Percentiles rank a stretch among this genome's conserved stretches.
phyloP scores from a whole-genome alignment of 495 filamentous ascomycete genomes.

The Umbilicaria muhlenbergii region DNA sequence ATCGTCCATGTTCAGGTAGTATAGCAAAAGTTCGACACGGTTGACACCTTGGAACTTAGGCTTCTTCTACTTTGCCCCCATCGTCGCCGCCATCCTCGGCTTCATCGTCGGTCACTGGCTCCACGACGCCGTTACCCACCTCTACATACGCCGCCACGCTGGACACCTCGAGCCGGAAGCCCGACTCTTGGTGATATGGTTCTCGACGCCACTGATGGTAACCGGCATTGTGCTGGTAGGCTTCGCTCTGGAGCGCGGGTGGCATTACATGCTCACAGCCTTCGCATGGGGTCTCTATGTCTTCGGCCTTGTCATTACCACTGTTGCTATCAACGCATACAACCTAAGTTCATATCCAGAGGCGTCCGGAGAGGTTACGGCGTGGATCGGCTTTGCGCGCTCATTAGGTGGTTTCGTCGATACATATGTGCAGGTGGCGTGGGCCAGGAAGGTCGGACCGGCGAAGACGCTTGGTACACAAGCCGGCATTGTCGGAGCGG shows the following conservation, averaged over 20 bases:
- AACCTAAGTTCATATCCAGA: constrained; percentile 22
- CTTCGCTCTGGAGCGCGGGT: constrained; percentile 17
- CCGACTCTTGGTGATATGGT: constrained; percentile 15
- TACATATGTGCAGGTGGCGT: constrained; percentile 33
- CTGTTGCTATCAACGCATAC: constrained; percentile 22
- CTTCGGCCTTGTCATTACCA: constrained; percentile 17
- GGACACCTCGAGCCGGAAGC: constrained; percentile 18
- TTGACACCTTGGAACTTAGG: background rate
- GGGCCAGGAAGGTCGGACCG: constrained; percentile 17
- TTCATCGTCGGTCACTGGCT: constrained; percentile 40
- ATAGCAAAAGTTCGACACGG: no score
- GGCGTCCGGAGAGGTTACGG: constrained; percentile 18
- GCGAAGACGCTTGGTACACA: constrained; percentile 33
- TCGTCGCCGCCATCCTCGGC: constrained; percentile 38
- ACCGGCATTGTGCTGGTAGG: constrained; percentile 21
- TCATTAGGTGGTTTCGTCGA: constrained; percentile 30
- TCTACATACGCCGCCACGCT: constrained; percentile 25
- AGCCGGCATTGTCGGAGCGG: constrained; percentile 25
- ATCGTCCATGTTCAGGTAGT: background rate
- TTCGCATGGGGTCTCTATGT: constrained; percentile 17
- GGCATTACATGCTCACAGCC: constrained; percentile 18
- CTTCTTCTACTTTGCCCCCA: constrained; percentile 43
- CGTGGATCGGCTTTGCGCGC: constrained; percentile 18
- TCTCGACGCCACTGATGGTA: constrained; percentile 16
- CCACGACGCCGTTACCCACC: constrained; percentile 29